Base-by-base conservation (phyloP, 805 yeast species). In the Wickerhamomyces kurtzmanii region DNA sequence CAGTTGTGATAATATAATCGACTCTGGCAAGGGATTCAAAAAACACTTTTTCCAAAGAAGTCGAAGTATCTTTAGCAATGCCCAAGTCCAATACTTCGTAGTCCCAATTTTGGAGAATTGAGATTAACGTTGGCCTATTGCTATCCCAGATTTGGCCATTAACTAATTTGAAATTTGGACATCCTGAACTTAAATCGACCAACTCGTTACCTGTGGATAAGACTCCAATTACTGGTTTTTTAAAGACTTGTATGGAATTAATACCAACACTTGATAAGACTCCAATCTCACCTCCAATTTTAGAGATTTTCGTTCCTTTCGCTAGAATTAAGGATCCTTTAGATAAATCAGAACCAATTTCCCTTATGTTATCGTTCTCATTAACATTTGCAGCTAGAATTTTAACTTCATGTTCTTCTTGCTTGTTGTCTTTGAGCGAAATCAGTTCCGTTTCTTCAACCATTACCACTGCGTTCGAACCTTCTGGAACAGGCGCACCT, bases 401-500 rank as follows among this genome's bases (percentile, higher is more conserved):
- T 26, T 34, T 39, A 5, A 69, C 58, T 18, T 37, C 45, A 12
- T 50, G 36, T 38, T 69, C 75, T 35, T 67, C 74, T 3, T 26
- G 23, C 1, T 59, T 66, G 31, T 62, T 62, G 2, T 41, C 51
- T 3, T 54, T 52, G 6, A 46, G 40, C 8, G 49, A 42, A 2
- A 48, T 50, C 10, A 68, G 37, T 12, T 39, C 40, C 1, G 76
- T 69, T 35, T 67, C 71, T 39, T 69, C 76, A 3, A 69, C 75
- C 46, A 68, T 67, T 6, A 69, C 60, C 11, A 69, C 71, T 1
- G 74, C 71, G 20, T 62, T 61, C 0, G 73, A 62, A 3, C 73
- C 74, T n/a, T 47, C 46, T 0, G 75, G 75, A 1, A 69, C 51
- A 4, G 74, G 74, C 1, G 76, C 75, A 6, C 76, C 76, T 0